Conservation (phyloP, 2,329 filamentous ascomycete species). For the Penicillium brasilianum region DNA sequence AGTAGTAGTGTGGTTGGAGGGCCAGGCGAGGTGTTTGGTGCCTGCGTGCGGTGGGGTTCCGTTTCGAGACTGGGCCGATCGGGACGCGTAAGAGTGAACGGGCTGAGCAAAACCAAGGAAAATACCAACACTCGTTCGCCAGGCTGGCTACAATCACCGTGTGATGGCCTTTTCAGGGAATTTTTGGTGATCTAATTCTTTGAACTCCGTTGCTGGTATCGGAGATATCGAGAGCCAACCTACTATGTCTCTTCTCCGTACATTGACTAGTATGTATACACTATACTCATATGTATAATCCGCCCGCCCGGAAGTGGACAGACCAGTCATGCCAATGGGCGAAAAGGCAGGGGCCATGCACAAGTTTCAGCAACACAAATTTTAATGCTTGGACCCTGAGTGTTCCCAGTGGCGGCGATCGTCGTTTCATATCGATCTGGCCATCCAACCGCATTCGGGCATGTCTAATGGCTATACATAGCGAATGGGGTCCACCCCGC, state of each 20-base stretch:
- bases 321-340: background rate
- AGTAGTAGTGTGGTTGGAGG: background rate
- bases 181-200: too few species aligned
- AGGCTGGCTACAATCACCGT: background rate
- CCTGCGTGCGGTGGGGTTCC: slow-evolving; percentile 38
- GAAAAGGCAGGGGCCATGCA: background rate
- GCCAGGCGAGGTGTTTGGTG: slow-evolving; percentile 23
- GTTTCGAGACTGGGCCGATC: slow-evolving; percentile 34
- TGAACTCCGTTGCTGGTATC: background rate
- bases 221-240: background rate
- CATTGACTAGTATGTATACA: background rate
- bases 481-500: slow-evolving; percentile 10
- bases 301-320: background rate
- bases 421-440: slow-evolving; percentile 27
- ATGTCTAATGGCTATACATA: slow-evolving; percentile 25
- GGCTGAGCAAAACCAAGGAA: slow-evolving; percentile 12
- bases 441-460: slow-evolving; percentile 21
- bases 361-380: slow-evolving; percentile 7
- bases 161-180: background rate
- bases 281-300: too few species aligned
- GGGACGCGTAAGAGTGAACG: slow-evolving; percentile 33
- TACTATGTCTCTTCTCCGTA: background rate
- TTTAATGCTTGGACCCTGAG: slow-evolving; percentile 12
- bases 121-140: background rate
- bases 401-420: slow-evolving; percentile 22